A percentile compares a stretch with the other conserved stretches of the same genome.
Evolutionary conservation across 495 filamentous ascomycete genomes (phyloP).

Genomic region (Talaromyces thailandensis): DNA sequence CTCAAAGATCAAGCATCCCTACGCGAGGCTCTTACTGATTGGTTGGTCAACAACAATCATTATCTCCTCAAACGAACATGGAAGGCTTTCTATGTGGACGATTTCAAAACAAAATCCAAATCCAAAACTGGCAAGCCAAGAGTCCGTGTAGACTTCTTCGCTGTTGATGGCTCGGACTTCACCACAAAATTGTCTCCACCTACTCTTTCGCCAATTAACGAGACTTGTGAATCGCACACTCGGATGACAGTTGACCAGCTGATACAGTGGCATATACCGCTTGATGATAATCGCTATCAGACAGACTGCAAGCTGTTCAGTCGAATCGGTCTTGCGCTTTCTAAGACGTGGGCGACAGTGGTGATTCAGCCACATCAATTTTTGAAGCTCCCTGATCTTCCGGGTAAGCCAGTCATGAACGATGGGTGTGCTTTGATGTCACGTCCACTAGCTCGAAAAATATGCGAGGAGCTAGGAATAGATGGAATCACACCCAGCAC

Average conservation of each 20-base stretch:
- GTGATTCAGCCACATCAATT: slow-evolving; percentile 35
- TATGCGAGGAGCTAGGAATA: slow-evolving; percentile 52
- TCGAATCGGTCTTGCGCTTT: slow-evolving; percentile 31
- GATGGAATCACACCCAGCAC: slow-evolving; percentile 52
- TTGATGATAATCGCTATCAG: slow-evolving; percentile 27
- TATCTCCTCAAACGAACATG: slow-evolving; percentile 34
- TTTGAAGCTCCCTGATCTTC: slow-evolving; percentile 18
- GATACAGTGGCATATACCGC: slow-evolving; percentile 44
- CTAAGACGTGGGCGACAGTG: slow-evolving; percentile 40
- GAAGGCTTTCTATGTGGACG: slow-evolving; percentile 39
- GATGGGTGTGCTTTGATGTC: slow-evolving; percentile 75
- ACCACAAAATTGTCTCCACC: slow-evolving; percentile 3
- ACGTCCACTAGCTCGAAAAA: slow-evolving; percentile 45
- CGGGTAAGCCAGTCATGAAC: slow-evolving; percentile 55
- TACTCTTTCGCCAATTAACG: slow-evolving; percentile 13
- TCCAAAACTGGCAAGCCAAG: slow-evolving; percentile 15
- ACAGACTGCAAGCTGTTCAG: slow-evolving; percentile 45
- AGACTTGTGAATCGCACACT: slow-evolving; percentile 20
- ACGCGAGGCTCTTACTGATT: slow-evolving; percentile 27
- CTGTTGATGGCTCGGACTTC: slow-evolving; percentile 39
- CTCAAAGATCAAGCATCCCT: slow-evolving; percentile 15
- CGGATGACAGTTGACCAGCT: slow-evolving; percentile 31
- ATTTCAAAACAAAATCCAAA: slow-evolving; percentile 28
- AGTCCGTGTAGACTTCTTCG: slow-evolving; percentile 45
- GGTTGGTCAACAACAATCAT: slow-evolving; percentile 35